These are phyloP conservation scores for Megacollybia marginata DNA, from an alignment of 768 basidiomycete species.

Conservation along the genomic window DNA sequence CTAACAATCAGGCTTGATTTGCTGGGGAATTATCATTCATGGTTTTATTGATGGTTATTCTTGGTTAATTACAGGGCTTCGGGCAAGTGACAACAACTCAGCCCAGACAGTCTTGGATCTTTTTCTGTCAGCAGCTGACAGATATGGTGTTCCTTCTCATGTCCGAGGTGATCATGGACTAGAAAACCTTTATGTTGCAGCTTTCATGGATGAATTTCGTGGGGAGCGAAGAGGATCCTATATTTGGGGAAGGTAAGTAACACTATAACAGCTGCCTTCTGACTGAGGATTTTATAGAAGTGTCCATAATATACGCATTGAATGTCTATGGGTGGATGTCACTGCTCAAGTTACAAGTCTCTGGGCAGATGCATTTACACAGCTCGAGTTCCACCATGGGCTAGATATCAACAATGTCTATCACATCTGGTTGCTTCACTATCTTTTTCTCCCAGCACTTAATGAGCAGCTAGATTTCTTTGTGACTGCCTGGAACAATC, in stretches of 20 bases:
- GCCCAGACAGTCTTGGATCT: conserved; percentile 29
- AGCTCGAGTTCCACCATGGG: conserved; percentile 14
- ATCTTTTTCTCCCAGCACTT: conserved; percentile 15
- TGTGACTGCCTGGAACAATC: conserved; percentile 14
- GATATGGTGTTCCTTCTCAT: conserved; percentile 21
- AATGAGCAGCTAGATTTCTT: conserved; percentile 7
- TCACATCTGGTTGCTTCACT: conserved; percentile 22
- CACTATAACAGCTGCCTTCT: neutral
- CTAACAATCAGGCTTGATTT: conserved; percentile 22
- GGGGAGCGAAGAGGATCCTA: conserved; percentile 13
- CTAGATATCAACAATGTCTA: conserved; percentile 10
- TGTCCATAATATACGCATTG: conserved; percentile 15
- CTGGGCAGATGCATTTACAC: conserved; percentile 11
- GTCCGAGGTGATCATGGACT: conserved; percentile 4
- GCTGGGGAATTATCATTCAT: conserved; percentile 29
- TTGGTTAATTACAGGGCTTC: conserved; percentile 25
- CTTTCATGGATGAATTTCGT: neutral
- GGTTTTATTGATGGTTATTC: conserved; percentile 36
- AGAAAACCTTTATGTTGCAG: neutral
- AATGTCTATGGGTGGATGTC: conserved; percentile 2
- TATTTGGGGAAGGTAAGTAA: conserved; percentile 17
- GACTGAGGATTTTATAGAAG: conserved; percentile 8
- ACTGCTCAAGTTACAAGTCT: neutral
- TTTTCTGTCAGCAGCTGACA: conserved; percentile 16
- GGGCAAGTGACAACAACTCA: conserved; percentile 31